phyloP scores from a whole-genome alignment of 2,329 filamentous ascomycete genomes.

The Penicillium italicum region DNA sequence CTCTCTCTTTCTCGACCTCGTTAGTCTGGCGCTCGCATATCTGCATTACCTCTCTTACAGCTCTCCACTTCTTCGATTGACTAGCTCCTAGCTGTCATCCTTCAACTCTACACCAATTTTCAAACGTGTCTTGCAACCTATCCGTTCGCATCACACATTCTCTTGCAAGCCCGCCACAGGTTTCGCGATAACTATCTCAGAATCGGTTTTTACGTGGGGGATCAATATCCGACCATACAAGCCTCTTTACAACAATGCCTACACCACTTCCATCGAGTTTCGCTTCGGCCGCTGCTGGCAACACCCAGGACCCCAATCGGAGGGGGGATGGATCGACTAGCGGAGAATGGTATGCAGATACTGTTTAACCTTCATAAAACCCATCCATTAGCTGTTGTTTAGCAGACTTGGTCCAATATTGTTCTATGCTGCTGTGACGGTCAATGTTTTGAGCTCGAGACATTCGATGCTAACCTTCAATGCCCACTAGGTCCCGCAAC shows the following conservation, averaged over 20 bases:
- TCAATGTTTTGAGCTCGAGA: conserved; percentile 10
- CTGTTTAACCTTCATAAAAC: conserved; percentile 3
- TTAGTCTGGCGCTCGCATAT: conserved; percentile 31
- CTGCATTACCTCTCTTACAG: conserved; percentile 21
- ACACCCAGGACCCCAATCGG: conserved; percentile 60
- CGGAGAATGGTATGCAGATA: conserved; percentile 66
- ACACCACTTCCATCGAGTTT: conserved; percentile 78
- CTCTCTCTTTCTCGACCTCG: conserved; percentile 32
- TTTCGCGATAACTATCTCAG: conserved; percentile 23
- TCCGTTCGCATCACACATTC: conserved; percentile 25
- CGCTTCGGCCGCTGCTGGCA: conserved; percentile 76
- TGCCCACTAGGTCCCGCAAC: conserved; percentile 51
- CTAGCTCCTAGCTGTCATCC: conserved; percentile 20
- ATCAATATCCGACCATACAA: conserved; percentile 23
- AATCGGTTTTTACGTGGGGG: conserved; percentile 24
- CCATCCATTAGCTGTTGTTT: background rate
- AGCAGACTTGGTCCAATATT: background rate
- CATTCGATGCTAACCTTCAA: conserved; percentile 18
- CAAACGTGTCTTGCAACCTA: conserved; percentile 24
- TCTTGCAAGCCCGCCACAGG: conserved; percentile 21
- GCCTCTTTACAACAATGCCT: conserved; percentile 53
- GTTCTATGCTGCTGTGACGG: background rate
- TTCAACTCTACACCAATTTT: conserved; percentile 10
- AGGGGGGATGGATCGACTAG: conserved; percentile 54
- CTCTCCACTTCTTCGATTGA: conserved; percentile 20